These are phyloP conservation scores for Eutrema japonicum DNA, from an alignment of 345 rosid species.

Conservation along the genomic window DNA sequence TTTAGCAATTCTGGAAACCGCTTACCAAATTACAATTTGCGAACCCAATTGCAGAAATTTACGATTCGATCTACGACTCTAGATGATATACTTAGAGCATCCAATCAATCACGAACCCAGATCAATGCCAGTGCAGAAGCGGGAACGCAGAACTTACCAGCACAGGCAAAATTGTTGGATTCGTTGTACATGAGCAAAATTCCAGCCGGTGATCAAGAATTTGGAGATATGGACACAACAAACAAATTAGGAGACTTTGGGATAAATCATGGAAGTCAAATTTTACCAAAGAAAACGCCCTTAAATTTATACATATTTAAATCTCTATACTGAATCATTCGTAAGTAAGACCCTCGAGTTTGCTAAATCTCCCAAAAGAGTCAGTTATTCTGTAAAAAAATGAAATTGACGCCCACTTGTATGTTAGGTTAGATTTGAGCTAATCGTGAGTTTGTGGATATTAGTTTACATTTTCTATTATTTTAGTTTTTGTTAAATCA, in stretches of 20 bases:
- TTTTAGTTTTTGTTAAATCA: too few species aligned
- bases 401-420: neutral
- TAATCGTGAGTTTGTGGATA: too few species aligned
- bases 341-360: conserved; percentile 6
- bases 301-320: neutral
- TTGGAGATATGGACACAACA: neutral
- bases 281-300: conserved; percentile 16
- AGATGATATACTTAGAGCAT: neutral
- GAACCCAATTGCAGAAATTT: conserved; percentile 12
- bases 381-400: neutral
- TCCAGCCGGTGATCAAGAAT: neutral
- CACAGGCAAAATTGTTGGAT: neutral
- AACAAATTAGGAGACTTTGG: conserved; percentile 22
- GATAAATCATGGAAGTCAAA: conserved; percentile 26
- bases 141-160: neutral
- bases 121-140: conserved; percentile 23
- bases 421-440: too few species aligned
- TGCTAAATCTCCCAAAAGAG: neutral
- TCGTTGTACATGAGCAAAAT: conserved; percentile 23
- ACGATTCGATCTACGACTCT: conserved; percentile 19
- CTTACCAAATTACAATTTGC: conserved; percentile 4
- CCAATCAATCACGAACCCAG: conserved; percentile 8
- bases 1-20: neutral
- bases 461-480: too few species aligned
- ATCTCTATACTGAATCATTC: neutral